Evolutionary conservation across 495 filamentous ascomycete species (phyloP).

Genomic region (Penicillium turbatum): DNA sequence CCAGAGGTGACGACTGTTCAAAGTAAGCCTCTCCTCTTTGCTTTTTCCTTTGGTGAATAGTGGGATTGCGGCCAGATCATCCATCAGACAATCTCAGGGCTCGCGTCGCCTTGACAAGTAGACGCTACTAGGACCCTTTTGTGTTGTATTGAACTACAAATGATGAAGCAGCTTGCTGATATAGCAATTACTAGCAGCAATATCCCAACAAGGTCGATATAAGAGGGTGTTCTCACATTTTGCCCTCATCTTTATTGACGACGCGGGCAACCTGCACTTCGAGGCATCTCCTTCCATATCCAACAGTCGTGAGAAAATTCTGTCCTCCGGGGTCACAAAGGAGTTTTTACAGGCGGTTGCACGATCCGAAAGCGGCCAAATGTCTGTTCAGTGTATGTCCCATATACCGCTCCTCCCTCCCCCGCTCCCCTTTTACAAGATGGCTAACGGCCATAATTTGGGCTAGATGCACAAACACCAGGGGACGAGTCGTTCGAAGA

Average conservation of each 20-base stretch:
- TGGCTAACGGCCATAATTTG: too few relatives aligned
- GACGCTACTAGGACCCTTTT: background rate
- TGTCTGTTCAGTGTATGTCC: too few relatives aligned
- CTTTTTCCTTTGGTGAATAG: background rate
- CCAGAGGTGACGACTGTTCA: background rate
- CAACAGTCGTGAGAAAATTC: background rate
- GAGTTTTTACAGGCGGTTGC: background rate
- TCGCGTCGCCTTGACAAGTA: background rate
- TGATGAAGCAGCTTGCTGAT: background rate
- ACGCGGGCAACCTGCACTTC: background rate
- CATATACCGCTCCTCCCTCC: too few relatives aligned
- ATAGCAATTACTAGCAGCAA: background rate
- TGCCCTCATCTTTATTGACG: background rate
- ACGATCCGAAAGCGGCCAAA: background rate
- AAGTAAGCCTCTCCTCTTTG: background rate
- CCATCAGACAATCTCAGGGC: background rate
- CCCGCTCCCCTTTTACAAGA: too few relatives aligned
- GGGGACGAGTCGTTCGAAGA: too few relatives aligned
- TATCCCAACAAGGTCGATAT: background rate
- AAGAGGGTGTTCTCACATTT: background rate
- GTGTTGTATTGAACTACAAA: background rate
- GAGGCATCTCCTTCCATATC: background rate
- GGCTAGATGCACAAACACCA: too few relatives aligned
- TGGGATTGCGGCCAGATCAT: background rate
- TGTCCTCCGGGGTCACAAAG: background rate